Percentiles rank a stretch among this genome's conserved stretches.
These are phyloP conservation scores for Sophora flavescens DNA, from an alignment of 306 rosid species.

Conservation along the genomic window DNA sequence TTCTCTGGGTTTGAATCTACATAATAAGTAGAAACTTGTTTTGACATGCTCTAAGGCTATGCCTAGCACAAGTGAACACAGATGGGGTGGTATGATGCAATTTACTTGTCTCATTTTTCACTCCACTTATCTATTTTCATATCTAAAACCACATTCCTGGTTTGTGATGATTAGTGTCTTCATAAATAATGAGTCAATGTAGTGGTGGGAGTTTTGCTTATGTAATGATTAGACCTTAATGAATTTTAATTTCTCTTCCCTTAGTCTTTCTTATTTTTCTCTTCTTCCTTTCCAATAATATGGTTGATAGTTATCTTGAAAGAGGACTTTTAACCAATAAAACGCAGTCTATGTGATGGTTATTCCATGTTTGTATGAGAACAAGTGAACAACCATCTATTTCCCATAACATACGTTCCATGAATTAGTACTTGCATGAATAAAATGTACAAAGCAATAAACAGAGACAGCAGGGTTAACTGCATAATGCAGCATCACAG, in stretches of 20 bases:
- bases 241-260: neutral
- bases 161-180: neutral
- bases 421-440: neutral
- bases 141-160: slow-evolving; percentile 6
- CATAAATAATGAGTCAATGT: slow-evolving; percentile 1
- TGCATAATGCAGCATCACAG: neutral
- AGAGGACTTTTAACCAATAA: neutral
- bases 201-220: slow-evolving; percentile 7
- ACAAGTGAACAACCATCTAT: neutral
- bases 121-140: neutral
- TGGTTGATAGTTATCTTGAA: neutral
- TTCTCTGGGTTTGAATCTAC: neutral
- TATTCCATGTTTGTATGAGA: neutral
- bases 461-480: slow-evolving; percentile 12
- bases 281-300: neutral
- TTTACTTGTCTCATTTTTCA: slow-evolving; percentile 2
- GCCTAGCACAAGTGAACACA: slow-evolving; percentile 2
- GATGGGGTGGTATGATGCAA: slow-evolving; percentile 9
- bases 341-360: neutral
- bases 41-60: neutral
- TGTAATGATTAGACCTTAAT: neutral
- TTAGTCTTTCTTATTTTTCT: neutral
- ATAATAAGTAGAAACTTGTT: slow-evolving; percentile 1
- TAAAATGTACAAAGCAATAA: neutral
- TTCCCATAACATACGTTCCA: neutral